These are phyloP conservation scores for Yamagishiella unicocca DNA, from an alignment of 139 green algal genomes.

Conservation along the genomic window DNA sequence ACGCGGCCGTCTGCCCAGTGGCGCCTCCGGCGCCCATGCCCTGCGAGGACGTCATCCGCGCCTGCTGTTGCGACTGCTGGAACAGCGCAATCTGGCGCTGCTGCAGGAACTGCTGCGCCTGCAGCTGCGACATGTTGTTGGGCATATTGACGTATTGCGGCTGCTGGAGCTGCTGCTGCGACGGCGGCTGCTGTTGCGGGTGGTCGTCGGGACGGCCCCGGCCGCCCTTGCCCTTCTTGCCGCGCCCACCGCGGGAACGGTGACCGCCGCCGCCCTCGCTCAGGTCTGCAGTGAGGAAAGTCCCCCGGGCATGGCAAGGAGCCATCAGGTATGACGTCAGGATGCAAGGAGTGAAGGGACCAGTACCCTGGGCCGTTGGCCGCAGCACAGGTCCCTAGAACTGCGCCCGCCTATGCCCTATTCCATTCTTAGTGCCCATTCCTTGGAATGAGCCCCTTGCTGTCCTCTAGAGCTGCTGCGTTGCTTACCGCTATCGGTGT, in stretches of 20 bases:
- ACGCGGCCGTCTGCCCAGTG: background rate
- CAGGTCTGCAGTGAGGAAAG: constrained; percentile 14
- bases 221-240: constrained; percentile 21
- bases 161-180: constrained; percentile 4
- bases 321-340: no score
- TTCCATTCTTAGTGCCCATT: no score
- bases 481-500: constrained; percentile 27
- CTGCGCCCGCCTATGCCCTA: no score
- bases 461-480: no score
- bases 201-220: background rate
- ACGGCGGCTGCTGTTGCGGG: background rate
- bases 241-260: background rate
- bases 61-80: constrained; percentile 33
- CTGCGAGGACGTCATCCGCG: background rate
- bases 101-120: constrained; percentile 25
- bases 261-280: constrained; percentile 19
- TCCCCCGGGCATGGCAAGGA: no score
- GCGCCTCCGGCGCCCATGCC: background rate
- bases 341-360: no score
- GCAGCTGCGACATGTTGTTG: constrained; percentile 22
- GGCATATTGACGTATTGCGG: background rate
- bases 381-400: background rate
- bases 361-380: no score
- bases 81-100: constrained; percentile 27
- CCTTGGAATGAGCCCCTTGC: no score